Base-by-base conservation (phyloP, 129 eudicot genomes). In the Saussurea involucrata region DNA sequence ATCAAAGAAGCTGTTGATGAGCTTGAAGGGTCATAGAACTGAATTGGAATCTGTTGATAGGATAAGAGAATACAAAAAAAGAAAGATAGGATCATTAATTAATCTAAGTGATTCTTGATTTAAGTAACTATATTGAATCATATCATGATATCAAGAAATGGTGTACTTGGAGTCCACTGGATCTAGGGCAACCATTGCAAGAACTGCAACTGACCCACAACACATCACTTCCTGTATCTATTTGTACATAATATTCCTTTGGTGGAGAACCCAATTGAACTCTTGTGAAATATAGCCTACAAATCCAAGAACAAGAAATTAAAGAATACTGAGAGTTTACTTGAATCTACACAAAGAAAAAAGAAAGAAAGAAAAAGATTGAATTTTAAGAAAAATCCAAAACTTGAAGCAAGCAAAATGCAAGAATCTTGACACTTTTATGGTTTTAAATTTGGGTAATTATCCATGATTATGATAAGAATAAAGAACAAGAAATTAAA, bases 161-260 rank as follows among this genome's bases (percentile, higher is more conserved):
- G 63, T 31, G 78, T 91, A 92, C 99, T 80, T 92, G 89, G 36
- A 95, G 99, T 74, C 99, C 99, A 83, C 94, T 92, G 21, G 95
- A 78, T 60, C 86, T 82, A 33, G 99, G 99, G 82, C 99, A 92
- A 66, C 96, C 99, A 8, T 65, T 40, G 83, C 99, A 95, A 10
- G 86, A 64, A 70, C 15, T 82, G 87, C 99, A 95, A 81, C 92
- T 82, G 67, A 95, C 96, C 97, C 99, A 95, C 77, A 92, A 70
- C 9, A 89, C 96, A 86, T 92, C 96, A 79, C 99, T 92, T 71
- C 99, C 99, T 0, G 97, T 92, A 80, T 95, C 99, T 68, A 95
- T 95, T 83, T 92, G 97, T 20, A 92, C 99, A 77, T 81, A 87
- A 80, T 84, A 95, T 78, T 95, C 96, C 73, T 82, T 85, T 32